phyloP scores from a whole-genome alignment of 140 eudicot species.

The Oenanthe javanica region DNA sequence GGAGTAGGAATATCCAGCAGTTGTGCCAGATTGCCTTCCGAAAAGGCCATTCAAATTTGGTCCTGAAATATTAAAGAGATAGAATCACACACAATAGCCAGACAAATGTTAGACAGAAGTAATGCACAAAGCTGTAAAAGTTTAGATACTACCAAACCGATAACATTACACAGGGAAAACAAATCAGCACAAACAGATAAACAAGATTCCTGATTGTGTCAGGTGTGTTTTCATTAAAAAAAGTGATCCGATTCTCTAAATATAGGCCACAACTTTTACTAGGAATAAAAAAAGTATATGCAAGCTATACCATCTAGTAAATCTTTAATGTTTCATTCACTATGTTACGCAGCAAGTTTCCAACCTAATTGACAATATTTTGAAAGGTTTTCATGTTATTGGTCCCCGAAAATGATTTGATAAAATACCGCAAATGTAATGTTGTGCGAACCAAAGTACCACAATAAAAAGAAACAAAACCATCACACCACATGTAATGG shows the following conservation, averaged over 20 bases:
- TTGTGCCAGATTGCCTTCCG: constrained; percentile 86
- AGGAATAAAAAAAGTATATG: background rate
- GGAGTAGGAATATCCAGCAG: constrained; percentile 79
- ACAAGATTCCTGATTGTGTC: background rate
- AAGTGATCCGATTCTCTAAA: background rate
- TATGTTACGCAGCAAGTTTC: no score
- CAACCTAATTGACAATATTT: background rate
- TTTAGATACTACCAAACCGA: no score
- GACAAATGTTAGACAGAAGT: background rate
- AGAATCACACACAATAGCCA: background rate
- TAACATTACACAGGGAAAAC: background rate
- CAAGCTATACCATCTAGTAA: background rate
- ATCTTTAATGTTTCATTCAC: background rate
- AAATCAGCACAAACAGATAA: background rate
- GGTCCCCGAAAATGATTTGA: no score
- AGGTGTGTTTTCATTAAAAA: background rate
- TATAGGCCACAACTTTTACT: background rate
- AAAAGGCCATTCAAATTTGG: constrained; percentile 84
- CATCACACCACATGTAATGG: background rate
- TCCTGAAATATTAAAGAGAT: background rate
- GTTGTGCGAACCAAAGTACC: background rate
- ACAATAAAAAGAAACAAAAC: background rate
- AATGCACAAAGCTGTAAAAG: background rate
- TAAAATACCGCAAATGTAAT: background rate
- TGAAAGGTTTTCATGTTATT: background rate